Percentiles rank a stretch among this genome's conserved stretches.
phyloP scores from a whole-genome alignment of 2,329 filamentous ascomycete species.

The Claviceps quebecensis region DNA sequence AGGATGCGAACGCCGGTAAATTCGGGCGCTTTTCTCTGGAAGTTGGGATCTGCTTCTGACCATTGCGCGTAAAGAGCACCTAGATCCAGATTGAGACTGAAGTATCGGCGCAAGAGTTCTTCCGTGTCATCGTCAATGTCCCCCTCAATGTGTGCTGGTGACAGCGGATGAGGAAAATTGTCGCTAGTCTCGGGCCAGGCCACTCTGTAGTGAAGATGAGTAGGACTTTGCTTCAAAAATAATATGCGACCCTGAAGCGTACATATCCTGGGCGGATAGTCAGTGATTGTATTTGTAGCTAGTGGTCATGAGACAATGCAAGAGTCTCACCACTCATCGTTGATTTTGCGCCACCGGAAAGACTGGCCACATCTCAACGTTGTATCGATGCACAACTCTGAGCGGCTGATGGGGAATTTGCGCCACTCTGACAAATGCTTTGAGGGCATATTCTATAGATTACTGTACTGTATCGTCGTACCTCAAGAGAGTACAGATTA shows the following conservation, averaged over 20 bases:
- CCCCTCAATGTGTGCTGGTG: slow-evolving; percentile 1
- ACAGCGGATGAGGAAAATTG: slow-evolving; percentile 6
- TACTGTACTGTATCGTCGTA: no score
- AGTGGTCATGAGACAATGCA: neutral
- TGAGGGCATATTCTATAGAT: slow-evolving; percentile 19
- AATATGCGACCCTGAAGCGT: slow-evolving; percentile 75
- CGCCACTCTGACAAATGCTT: slow-evolving; percentile 62
- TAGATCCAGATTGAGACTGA: slow-evolving; percentile 72
- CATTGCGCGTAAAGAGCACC: slow-evolving; percentile 69
- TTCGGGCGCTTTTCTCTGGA: slow-evolving; percentile 69
- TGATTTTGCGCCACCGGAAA: slow-evolving; percentile 83
- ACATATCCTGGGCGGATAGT: slow-evolving; percentile 45
- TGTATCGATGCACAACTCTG: slow-evolving; percentile 87
- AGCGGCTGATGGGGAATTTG: slow-evolving; percentile 67
- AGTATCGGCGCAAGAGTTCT: slow-evolving; percentile 65
- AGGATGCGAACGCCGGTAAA: slow-evolving; percentile 89
- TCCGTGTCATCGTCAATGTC: slow-evolving; percentile 51
- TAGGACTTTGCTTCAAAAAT: slow-evolving; percentile 68
- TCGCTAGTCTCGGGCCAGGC: slow-evolving; percentile 35
- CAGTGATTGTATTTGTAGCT: neutral
- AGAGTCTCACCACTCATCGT: slow-evolving; percentile 59
- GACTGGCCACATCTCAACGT: slow-evolving; percentile 91
- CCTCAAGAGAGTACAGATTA: no score
- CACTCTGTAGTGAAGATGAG: slow-evolving; percentile 66
- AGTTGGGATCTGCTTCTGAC: slow-evolving; percentile 76